These are phyloP conservation scores for Skeletonema tropicum DNA, from an alignment of 108 stramenopile genomes.

Conservation along the genomic window DNA sequence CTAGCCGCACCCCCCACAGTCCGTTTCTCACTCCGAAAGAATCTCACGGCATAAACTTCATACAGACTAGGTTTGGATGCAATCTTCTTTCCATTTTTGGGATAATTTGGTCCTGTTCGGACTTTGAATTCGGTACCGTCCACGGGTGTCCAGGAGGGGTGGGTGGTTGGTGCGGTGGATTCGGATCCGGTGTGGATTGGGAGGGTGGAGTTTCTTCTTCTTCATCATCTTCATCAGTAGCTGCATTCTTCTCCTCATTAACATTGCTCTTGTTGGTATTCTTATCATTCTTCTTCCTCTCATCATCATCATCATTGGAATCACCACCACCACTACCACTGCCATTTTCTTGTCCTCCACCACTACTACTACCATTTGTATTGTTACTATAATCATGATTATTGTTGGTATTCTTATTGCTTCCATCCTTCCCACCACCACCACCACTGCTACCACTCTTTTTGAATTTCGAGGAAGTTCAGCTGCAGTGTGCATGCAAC, in stretches of 20 bases:
- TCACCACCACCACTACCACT: background rate
- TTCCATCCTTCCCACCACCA: background rate
- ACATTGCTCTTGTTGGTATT: background rate
- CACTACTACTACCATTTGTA: too few relatives aligned
- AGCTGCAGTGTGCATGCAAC: too few relatives aligned
- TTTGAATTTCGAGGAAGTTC: too few relatives aligned
- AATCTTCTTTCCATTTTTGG: slow-evolving; percentile 52
- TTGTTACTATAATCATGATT: too few relatives aligned
- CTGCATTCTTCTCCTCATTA: background rate
- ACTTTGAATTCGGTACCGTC: slow-evolving; percentile 49
- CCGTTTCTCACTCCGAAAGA: too few relatives aligned
- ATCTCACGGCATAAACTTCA: slow-evolving; percentile 48
- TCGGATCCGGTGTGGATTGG: slow-evolving; percentile 26
- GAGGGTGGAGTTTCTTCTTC: slow-evolving; percentile 25
- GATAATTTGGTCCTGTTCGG: slow-evolving; percentile 55
- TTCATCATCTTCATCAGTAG: background rate
- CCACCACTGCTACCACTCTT: background rate
- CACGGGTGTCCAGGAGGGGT: slow-evolving; percentile 46
- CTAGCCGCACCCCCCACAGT: too few relatives aligned
- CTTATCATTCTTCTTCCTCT: slow-evolving; percentile 18
- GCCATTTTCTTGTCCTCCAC: background rate
- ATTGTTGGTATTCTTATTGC: too few relatives aligned
- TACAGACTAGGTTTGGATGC: slow-evolving; percentile 37
- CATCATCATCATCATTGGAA: too few relatives aligned
- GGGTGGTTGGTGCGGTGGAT: slow-evolving; percentile 28